Evolutionary conservation across 2,329 filamentous ascomycete genomes (phyloP).

Genomic region (Cytospora mali): DNA sequence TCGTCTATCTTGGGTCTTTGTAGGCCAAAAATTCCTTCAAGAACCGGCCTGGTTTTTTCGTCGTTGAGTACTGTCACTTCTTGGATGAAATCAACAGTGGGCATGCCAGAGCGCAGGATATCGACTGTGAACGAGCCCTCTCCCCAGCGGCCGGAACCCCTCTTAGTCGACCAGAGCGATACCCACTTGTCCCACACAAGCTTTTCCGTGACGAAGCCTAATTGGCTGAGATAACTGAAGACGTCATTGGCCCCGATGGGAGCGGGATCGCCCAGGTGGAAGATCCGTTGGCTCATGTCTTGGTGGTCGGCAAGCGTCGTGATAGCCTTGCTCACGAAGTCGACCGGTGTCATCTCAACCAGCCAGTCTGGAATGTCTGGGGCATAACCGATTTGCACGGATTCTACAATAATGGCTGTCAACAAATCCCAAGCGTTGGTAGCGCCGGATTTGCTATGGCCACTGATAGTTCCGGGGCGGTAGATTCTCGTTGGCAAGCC

Average conservation of each 20-base stretch:
- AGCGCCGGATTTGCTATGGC: conserved; percentile 73
- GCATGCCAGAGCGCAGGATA: conserved; percentile 80
- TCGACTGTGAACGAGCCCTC: conserved; percentile 77
- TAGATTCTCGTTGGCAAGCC: conserved; percentile 73
- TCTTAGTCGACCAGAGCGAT: conserved; percentile 70
- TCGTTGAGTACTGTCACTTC: conserved; percentile 76
- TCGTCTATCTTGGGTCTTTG: conserved; percentile 70
- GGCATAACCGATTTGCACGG: conserved; percentile 69
- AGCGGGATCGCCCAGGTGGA: conserved; percentile 74
- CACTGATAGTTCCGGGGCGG: conserved; percentile 76
- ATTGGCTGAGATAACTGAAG: conserved; percentile 64
- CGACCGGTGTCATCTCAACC: conserved; percentile 82
- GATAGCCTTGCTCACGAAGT: conserved; percentile 77
- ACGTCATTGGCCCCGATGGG: conserved; percentile 68
- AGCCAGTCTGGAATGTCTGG: conserved; percentile 76
- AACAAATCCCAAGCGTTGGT: conserved; percentile 79
- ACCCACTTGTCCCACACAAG: conserved; percentile 76
- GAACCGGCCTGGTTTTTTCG: conserved; percentile 64
- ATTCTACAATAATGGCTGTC: conserved; percentile 76
- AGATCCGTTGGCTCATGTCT: conserved; percentile 64
- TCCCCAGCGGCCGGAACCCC: conserved; percentile 64
- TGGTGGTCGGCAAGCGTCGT: conserved; percentile 68
- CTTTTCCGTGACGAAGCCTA: conserved; percentile 71
- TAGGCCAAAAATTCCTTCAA: conserved; percentile 50
- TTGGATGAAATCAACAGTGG: conserved; percentile 69